Base-by-base conservation (phyloP, 306 rosid genomes). In the Oxytropis ochrocephala region DNA sequence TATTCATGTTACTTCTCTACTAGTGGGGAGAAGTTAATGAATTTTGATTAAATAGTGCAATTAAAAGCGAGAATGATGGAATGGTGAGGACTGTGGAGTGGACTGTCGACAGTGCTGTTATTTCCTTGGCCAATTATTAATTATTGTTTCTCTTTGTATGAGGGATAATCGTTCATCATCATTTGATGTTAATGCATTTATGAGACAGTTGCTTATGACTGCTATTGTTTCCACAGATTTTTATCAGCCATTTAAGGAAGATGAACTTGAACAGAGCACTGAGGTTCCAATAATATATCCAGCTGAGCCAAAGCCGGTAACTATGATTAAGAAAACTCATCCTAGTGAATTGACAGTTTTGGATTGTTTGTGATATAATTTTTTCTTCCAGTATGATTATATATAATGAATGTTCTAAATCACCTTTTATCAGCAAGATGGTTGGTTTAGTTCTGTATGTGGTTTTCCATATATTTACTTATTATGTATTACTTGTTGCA, bases 171-270 rank as follows among this genome's bases (percentile, higher is more conserved):
- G 13, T 53, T 44, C 7, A 36, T 59, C 41, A 44, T 66, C 57
- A 8, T 51, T 30, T 61, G 9, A 43, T 71, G 43, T 51, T 72
- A 12, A 44, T 71, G 50, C 44, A 67, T 24, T 21, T 67, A 4
- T 41, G 19, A 36, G 44, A 30, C 48, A 67, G 50, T 52, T 54
- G 57, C 38, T 67, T 8, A 51, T 62, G 70, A 47, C 14, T 70
- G 71, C 43, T 60, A 7, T 64, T 78, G 42, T 50, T 54, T 55
- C 39, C 49, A 43, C 91, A 91, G 97, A 91, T 85, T 83, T 91
- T 76, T 91, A 88, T 68, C 90, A 86, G 66, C 97, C 92, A 11
- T 86, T 91, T 38, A 88, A 84, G 90, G 91, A 88, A 81, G 97
- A 91, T 64, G 96, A 88, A 49, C 27, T 86, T 72, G 96, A 91